phyloP scores from a whole-genome alignment of 106 monocot species.

The Apostasia shenzhenica region DNA sequence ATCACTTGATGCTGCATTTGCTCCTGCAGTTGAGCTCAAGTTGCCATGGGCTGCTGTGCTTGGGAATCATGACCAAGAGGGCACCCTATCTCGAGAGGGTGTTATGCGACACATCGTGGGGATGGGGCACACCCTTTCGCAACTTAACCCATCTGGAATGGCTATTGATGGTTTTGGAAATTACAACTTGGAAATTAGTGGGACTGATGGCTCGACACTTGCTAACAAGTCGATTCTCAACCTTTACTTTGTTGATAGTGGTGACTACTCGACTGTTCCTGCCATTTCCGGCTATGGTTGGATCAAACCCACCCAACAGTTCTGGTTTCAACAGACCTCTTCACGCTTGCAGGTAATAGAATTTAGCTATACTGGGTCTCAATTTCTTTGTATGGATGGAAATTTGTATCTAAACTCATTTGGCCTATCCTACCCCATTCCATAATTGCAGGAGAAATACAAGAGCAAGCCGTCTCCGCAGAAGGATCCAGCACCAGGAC shows the following conservation, averaged over 20 bases:
- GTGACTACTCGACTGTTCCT: constrained; percentile 69
- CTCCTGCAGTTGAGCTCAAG: constrained; percentile 51
- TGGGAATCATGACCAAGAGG: constrained; percentile 96
- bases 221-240: constrained; percentile 79
- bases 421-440: background rate
- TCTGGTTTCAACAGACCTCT: constrained; percentile 84
- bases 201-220: constrained; percentile 40
- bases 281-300: constrained; percentile 61
- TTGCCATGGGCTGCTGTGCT: constrained; percentile 91
- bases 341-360: constrained; percentile 37
- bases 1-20: constrained; percentile 68
- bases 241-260: constrained; percentile 88
- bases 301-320: constrained; percentile 87
- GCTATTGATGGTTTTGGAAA: constrained; percentile 89
- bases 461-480: constrained; percentile 35
- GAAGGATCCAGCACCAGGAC: constrained; percentile 58
- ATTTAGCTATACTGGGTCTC: background rate
- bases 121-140: constrained; percentile 57
- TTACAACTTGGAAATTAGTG: constrained; percentile 65
- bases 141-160: constrained; percentile 50
- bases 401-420: background rate
- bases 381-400: background rate
- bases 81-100: constrained; percentile 54
- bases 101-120: constrained; percentile 64
- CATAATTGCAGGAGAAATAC: constrained; percentile 46